Evolutionary conservation across 2,329 filamentous ascomycete genomes (phyloP).

Genomic region (Fusarium sp.): DNA sequence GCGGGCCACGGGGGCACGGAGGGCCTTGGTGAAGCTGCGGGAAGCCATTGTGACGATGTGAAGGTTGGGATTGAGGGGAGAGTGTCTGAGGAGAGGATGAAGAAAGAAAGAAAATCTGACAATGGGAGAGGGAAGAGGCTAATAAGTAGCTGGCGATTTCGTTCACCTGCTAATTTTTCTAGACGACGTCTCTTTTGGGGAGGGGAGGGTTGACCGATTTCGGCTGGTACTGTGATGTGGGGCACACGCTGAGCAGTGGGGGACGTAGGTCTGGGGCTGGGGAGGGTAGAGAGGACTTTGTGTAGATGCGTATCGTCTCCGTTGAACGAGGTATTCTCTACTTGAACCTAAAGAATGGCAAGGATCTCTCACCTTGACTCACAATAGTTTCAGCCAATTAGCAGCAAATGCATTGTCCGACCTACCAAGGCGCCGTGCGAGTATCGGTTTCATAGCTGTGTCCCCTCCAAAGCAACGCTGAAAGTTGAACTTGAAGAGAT

Average conservation of each 20-base stretch:
- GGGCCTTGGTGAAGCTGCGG: constrained; percentile 74
- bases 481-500: neutral
- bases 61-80: constrained; percentile 34
- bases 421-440: constrained; percentile 19
- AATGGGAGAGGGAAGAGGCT: constrained; percentile 41
- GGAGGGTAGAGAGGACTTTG: constrained; percentile 18
- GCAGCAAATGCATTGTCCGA: constrained; percentile 12
- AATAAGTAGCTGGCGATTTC: constrained; percentile 9
- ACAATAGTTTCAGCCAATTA: constrained; percentile 26
- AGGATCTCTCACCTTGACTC: constrained; percentile 31
- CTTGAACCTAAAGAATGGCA: constrained; percentile 17
- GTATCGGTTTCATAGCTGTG: constrained; percentile 4
- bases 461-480: constrained; percentile 5
- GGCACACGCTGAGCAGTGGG: constrained; percentile 33
- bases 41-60: constrained; percentile 74
- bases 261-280: constrained; percentile 32
- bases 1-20: constrained; percentile 70
- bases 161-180: constrained; percentile 37
- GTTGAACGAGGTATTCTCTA: constrained; percentile 6
- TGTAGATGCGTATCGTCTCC: neutral
- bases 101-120: constrained; percentile 19
- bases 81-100: constrained; percentile 45
- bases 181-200: constrained; percentile 10
- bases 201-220: constrained; percentile 41
- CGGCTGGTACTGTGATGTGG: constrained; percentile 40